phyloP scores from a whole-genome alignment of 768 basidiomycete genomes.

The Vishniacozyma victoriae region DNA sequence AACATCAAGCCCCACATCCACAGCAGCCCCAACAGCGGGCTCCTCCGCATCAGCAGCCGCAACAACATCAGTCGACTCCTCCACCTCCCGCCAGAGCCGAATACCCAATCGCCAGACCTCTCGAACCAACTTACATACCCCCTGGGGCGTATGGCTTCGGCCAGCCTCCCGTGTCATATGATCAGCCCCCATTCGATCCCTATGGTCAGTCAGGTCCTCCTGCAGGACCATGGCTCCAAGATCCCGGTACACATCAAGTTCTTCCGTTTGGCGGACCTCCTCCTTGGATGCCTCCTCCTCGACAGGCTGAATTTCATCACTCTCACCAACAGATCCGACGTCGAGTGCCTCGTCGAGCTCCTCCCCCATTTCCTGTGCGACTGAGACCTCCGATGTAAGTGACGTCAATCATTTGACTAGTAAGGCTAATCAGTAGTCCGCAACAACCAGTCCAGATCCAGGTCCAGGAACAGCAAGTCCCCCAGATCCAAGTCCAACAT shows the following conservation, averaged over 20 bases:
- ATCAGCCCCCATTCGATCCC: too few species aligned
- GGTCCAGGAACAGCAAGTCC: too few species aligned
- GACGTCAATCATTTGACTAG: too few species aligned
- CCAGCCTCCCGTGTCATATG: not conserved
- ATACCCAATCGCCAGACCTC: not conserved
- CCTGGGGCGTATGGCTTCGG: not conserved
- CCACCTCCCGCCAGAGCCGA: slow-evolving; percentile 7
- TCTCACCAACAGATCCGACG: slow-evolving; percentile 9
- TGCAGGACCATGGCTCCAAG: slow-evolving; percentile 1
- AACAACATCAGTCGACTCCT: slow-evolving; percentile 4
- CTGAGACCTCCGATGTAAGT: too few species aligned
- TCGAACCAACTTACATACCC: not conserved
- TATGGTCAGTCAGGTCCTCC: too few species aligned
- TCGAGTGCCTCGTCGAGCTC: too few species aligned
- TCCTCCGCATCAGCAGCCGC: slow-evolving; percentile 8
- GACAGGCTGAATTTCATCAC: not conserved
- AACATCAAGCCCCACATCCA: slow-evolving; percentile 1
- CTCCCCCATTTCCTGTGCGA: too few species aligned
- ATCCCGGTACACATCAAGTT: slow-evolving; percentile 11
- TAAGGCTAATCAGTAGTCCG: too few species aligned
- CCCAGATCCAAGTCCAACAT: too few species aligned
- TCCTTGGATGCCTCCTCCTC: slow-evolving; percentile 36
- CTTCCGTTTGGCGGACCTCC: slow-evolving; percentile 28
- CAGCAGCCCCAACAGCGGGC: slow-evolving; percentile 5
- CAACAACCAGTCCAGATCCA: too few species aligned